Conservation (phyloP, 805 yeast genomes). For the Saturnispora silvae region DNA sequence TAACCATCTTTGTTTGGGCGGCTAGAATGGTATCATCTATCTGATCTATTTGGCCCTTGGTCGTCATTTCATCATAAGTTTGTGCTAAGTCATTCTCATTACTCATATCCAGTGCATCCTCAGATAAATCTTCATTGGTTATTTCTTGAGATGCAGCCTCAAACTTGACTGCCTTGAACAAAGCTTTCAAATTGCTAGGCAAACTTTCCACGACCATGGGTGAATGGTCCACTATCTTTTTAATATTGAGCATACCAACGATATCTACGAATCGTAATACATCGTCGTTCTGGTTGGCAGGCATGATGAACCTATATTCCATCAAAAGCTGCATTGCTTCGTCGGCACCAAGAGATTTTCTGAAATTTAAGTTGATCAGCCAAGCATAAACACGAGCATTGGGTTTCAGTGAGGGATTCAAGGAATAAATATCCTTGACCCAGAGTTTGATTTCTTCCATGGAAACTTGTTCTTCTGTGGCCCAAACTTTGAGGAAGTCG, state of each 20-base stretch:
- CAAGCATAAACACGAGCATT: conserved; percentile 24
- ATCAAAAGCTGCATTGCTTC: conserved; percentile 13
- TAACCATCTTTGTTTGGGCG: neutral
- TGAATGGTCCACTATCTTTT: conserved; percentile 25
- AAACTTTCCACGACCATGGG: conserved; percentile 18
- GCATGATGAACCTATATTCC: conserved; percentile 12
- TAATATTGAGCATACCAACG: conserved; percentile 34
- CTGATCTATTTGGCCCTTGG: neutral
- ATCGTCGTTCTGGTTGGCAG: conserved; percentile 22
- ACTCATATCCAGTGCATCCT: neutral
- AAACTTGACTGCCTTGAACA: conserved; percentile 15
- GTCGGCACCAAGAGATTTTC: conserved; percentile 14
- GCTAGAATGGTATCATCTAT: neutral
- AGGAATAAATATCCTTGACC: conserved; percentile 16
- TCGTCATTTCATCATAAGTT: neutral
- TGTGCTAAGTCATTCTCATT: neutral
- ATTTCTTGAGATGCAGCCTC: too few relatives aligned
- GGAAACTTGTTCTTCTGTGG: conserved; percentile 19
- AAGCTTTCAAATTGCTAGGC: conserved; percentile 18
- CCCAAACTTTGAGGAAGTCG: conserved; percentile 39
- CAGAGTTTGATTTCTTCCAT: conserved; percentile 18
- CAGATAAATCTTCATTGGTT: neutral
- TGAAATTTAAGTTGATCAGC: conserved; percentile 20
- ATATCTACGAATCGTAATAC: conserved; percentile 36
- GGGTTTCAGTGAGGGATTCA: conserved; percentile 11